Evolutionary conservation across 768 basidiomycete genomes (phyloP).

Genomic region (Tulasnella sp.): DNA sequence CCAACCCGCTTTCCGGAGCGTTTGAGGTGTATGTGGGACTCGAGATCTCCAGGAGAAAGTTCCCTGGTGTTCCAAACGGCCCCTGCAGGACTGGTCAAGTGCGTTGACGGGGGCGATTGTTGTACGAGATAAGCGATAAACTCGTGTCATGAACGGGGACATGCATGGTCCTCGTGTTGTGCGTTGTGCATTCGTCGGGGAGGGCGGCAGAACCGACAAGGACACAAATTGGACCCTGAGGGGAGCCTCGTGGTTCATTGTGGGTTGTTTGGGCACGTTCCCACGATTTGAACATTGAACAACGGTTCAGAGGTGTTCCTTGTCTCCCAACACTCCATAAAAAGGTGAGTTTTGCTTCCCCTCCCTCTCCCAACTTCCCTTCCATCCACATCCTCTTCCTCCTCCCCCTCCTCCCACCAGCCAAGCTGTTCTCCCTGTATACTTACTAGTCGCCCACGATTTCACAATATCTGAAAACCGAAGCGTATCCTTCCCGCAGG

Average conservation of each 20-base stretch:
- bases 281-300: slow-evolving; percentile 20
- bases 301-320: neutral
- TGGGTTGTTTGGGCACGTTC: slow-evolving; percentile 12
- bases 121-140: slow-evolving; percentile 14
- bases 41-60: neutral
- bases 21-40: neutral
- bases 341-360: slow-evolving; percentile 9
- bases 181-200: neutral
- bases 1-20: slow-evolving; percentile 3
- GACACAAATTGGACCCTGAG: neutral
- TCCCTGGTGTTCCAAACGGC: neutral
- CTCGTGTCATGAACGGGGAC: neutral
- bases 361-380: slow-evolving; percentile 8
- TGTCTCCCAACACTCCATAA: slow-evolving; percentile 18
- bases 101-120: slow-evolving; percentile 17
- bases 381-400: slow-evolving; percentile 2
- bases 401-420: slow-evolving; percentile 3
- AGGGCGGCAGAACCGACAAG: slow-evolving; percentile 7
- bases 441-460: slow-evolving; percentile 24
- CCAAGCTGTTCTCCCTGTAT: slow-evolving; percentile 14
- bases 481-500: neutral
- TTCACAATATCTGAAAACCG: slow-evolving; percentile 8
- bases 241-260: slow-evolving; percentile 12
- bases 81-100: neutral
- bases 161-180: slow-evolving; percentile 1